A percentile compares a stretch with the other conserved stretches of the same genome.
Evolutionary conservation across 305 asterid species (phyloP).

Genomic region (Rubia peregrina): DNA sequence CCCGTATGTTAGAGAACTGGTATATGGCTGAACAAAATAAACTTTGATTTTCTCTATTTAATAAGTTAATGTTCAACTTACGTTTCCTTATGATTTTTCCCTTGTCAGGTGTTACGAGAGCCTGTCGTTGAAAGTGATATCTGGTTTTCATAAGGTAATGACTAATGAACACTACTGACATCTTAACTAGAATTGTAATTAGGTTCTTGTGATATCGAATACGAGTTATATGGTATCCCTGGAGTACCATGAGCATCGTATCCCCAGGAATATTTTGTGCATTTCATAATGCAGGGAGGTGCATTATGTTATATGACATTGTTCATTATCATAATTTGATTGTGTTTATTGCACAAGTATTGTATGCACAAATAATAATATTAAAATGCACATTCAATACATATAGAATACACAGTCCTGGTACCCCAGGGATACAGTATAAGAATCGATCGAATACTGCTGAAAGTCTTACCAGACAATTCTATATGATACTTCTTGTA

Average conservation of each 20-base stretch:
- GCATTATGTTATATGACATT: no score
- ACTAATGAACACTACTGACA: slow-evolving; percentile 19
- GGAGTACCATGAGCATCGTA: no score
- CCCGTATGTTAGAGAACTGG: slow-evolving; percentile 82
- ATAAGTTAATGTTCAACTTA: slow-evolving; percentile 6
- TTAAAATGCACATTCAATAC: no score
- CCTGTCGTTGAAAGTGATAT: slow-evolving; percentile 62
- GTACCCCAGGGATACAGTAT: no score
- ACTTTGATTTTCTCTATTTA: background rate
- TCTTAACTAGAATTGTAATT: slow-evolving; percentile 6
- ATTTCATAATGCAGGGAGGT: no score
- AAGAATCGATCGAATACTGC: background rate
- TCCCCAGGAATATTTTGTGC: no score
- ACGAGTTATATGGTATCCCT: no score
- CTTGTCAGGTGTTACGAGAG: slow-evolving; percentile 74
- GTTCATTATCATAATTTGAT: no score
- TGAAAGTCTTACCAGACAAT: background rate
- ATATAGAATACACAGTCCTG: no score
- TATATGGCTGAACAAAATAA: slow-evolving; percentile 18
- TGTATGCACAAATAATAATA: no score
- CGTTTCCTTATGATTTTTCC: slow-evolving; percentile 12
- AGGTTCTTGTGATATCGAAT: background rate
- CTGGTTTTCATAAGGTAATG: slow-evolving; percentile 99
- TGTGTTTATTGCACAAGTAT: no score
- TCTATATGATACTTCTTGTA: slow-evolving; percentile 21